These are phyloP conservation scores for Colletotrichum tamarilloi DNA, from an alignment of 2,329 filamentous ascomycete species.

Conservation along the genomic window DNA sequence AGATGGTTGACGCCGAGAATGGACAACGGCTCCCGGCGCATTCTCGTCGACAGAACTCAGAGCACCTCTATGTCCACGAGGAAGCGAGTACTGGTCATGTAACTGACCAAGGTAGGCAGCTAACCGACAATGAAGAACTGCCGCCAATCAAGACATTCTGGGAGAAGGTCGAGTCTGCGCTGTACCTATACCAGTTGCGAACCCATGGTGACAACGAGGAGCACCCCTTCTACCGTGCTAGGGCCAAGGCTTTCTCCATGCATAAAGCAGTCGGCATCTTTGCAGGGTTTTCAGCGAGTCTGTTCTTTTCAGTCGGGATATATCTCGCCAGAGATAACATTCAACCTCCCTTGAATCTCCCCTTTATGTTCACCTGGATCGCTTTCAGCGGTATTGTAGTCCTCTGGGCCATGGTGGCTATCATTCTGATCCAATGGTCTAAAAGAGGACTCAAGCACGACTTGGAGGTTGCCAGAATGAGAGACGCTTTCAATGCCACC, in stretches of 20 bases:
- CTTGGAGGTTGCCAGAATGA: neutral
- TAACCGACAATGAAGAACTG: neutral
- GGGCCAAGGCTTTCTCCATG: neutral
- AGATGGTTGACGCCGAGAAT: neutral
- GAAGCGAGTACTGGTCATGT: neutral
- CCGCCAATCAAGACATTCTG: neutral
- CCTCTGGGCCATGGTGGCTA: neutral
- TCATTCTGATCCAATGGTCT: neutral
- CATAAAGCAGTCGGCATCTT: neutral
- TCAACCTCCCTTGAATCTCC: neutral
- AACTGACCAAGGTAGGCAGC: neutral
- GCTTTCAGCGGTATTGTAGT: neutral
- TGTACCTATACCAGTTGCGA: neutral
- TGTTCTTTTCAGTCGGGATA: neutral
- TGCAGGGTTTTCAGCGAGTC: neutral
- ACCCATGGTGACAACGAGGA: neutral
- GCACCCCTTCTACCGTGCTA: neutral
- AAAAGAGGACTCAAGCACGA: neutral
- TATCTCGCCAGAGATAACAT: neutral
- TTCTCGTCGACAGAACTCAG: neutral
- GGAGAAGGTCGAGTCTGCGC: neutral
- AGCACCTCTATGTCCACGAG: neutral
- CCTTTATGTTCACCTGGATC: neutral
- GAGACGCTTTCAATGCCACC: neutral
- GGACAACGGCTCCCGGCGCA: neutral